Evolutionary conservation across 371 early-diverging fungal species (phyloP), one percentile per base, ranked within the genome.

Genomic region (Phascolomyces articulosus): DNA sequence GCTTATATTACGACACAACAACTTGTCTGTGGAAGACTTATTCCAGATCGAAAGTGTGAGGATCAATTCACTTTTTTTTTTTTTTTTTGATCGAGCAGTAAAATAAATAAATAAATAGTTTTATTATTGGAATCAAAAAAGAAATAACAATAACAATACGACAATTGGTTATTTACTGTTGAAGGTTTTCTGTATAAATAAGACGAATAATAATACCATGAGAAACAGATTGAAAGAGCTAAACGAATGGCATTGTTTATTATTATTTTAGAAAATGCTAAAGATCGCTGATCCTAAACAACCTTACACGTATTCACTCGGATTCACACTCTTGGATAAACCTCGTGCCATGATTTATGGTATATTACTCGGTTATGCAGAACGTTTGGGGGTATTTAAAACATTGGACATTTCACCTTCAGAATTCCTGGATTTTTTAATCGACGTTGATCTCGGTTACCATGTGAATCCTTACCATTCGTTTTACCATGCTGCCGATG

Each of bases 401-500:
- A 76, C 83, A 20, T 75, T 92, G 21, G 82, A 82, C 38, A 80
- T 90, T 53, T 73, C 80, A n/a, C 74, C 85, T 11, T 86, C 83
- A 34, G 85, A 86, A 61, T 74, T 96, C 63, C 85, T 95, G 15
- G 92, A 93, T 63, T 95, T 94, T 65, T 76, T 91, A 31, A 76
- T 93, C 23, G 93, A 91, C 65, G 89, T 96, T n/a, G 92, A 92
- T 62, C 71, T 79, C 27, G 91, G 91, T 31, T 95, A 95, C 72
- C 75, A 82, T 11, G 77, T 84, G 11, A 93, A 92, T 62, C 93
- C 95, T 9, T 96, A 96, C 66, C 96, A 96, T 70, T 92, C 91
- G 4, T 95, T 95, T 65, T 86, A 86, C 71, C 96, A 95, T 70
- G 95, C 93, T 7, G 89, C 91, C 0, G 96, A 96, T 74, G 95